phyloP scores from a whole-genome alignment of 1,284 basidiomycete genomes.

The Amylostereum areolatum region DNA sequence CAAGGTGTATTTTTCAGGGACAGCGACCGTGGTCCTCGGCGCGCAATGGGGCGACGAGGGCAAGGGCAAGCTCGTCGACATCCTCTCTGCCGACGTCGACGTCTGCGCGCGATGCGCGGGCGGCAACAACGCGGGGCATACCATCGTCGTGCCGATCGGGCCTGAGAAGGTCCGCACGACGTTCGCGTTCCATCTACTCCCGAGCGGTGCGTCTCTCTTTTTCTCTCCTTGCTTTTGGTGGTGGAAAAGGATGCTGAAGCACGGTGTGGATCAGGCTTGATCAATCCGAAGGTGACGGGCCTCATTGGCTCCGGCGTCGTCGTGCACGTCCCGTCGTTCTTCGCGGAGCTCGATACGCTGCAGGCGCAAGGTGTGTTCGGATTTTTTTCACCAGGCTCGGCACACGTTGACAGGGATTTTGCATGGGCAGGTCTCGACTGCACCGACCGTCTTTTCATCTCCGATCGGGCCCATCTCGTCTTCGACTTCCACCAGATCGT shows the following conservation, averaged over 20 bases:
- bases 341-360: conserved; percentile 86
- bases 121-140: conserved; percentile 98
- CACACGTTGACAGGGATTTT: neutral
- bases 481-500: conserved; percentile 99
- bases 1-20: no score
- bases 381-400: neutral
- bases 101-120: conserved; percentile 96
- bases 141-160: conserved; percentile 82
- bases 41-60: conserved; percentile 96
- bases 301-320: conserved; percentile 95
- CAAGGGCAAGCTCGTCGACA: conserved; percentile 94
- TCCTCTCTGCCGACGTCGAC: conserved; percentile 84
- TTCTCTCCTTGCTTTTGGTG: no score
- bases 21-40: conserved; percentile 78
- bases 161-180: conserved; percentile 70
- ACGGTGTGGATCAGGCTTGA: conserved; percentile 54
- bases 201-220: conserved; percentile 64
- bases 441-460: conserved; percentile 83
- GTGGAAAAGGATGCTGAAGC: no score
- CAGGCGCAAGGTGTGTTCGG: conserved; percentile 69
- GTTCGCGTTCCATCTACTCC: conserved; percentile 94
- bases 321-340: conserved; percentile 93
- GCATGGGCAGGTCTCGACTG: conserved; percentile 74
- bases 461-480: conserved; percentile 94
- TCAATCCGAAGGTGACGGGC: conserved; percentile 85